A percentile compares a stretch with the other conserved stretches of the same genome.
Conservation (phyloP, 176 grass and related monocot species). For the Oryza rufipogon region DNA sequence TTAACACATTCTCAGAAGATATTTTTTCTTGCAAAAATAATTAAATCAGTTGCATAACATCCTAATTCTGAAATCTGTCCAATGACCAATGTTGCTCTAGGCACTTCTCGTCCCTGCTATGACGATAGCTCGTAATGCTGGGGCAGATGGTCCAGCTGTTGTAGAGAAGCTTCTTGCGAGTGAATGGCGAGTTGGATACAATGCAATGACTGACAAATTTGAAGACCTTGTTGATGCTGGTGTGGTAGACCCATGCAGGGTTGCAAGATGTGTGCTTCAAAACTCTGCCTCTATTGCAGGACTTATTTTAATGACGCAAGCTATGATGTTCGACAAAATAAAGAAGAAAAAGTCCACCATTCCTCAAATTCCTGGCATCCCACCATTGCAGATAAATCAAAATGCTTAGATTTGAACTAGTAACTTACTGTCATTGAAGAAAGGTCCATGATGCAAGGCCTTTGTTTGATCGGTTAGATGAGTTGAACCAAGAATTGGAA, state of each 20-base stretch:
- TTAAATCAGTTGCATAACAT: conserved; percentile 7
- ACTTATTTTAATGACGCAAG: conserved; percentile 80
- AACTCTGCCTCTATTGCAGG: conserved; percentile 84
- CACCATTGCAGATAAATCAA: conserved; percentile 48
- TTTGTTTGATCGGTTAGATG: neutral
- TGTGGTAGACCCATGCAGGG: conserved; percentile 83
- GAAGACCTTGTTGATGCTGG: conserved; percentile 80
- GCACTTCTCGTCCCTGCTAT: conserved; percentile 80
- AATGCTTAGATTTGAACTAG: conserved; percentile 23
- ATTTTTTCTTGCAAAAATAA: neutral
- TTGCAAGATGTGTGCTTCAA: conserved; percentile 75
- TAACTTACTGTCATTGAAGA: neutral
- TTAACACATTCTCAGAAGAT: neutral
- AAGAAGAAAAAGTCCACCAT: conserved; percentile 69
- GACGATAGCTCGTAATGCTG: conserved; percentile 71
- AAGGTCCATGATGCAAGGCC: neutral
- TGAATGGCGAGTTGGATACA: conserved; percentile 79
- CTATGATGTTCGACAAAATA: conserved; percentile 78
- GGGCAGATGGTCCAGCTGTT: conserved; percentile 68
- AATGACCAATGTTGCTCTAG: conserved; percentile 40
- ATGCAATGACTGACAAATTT: conserved; percentile 66
- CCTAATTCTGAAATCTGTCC: conserved; percentile 14
- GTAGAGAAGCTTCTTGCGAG: conserved; percentile 74
- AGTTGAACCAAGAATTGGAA: neutral
- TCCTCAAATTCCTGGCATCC: conserved; percentile 71